Conservation (phyloP, 2,329 filamentous ascomycete species). For the Diaporthe nobilis region DNA sequence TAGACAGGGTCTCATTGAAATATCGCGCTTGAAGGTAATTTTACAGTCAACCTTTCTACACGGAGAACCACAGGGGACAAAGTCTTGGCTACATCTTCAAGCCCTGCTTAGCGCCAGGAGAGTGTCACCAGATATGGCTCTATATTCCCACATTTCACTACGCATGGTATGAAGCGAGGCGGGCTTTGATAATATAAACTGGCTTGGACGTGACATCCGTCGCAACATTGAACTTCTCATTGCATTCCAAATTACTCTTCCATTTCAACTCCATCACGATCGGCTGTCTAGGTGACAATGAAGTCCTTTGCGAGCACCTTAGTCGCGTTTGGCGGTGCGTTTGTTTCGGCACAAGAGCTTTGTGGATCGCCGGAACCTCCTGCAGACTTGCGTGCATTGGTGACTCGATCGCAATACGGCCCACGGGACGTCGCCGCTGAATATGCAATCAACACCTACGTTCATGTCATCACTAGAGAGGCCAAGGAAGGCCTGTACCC, state of each 20-base stretch:
- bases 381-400: background rate
- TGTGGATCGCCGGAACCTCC: conserved; percentile 8
- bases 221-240: background rate
- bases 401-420: background rate
- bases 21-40: background rate
- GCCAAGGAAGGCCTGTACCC: conserved; percentile 11
- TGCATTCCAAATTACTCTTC: background rate
- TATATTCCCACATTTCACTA: background rate
- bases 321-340: background rate
- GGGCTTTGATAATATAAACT: background rate
- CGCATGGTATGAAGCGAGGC: background rate
- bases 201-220: too few relatives aligned
- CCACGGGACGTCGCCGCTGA: background rate
- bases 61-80: background rate
- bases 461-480: conserved; percentile 14
- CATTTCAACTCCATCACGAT: background rate
- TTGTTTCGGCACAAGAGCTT: conserved; percentile 15
- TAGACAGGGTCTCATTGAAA: background rate
- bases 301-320: background rate
- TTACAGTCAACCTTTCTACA: background rate
- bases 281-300: background rate
- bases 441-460: background rate
- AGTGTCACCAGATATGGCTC: background rate
- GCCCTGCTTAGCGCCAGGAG: conserved; percentile 1
- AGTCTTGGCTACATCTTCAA: background rate